Conservation (phyloP, 768 basidiomycete species). For the Suillus americanus region DNA sequence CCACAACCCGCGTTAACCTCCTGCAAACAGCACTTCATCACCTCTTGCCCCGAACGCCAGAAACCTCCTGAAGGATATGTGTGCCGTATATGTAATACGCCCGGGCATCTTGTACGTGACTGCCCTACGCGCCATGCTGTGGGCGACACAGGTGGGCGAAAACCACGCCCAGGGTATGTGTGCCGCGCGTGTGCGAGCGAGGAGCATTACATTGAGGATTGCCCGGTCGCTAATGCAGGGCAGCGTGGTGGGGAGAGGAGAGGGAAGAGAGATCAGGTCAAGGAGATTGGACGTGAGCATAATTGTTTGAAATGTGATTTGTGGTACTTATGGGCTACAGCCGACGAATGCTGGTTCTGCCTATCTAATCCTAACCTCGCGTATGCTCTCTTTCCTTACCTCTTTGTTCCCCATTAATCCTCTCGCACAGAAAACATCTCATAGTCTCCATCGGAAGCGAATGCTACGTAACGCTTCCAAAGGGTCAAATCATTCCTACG, state of each 20-base stretch:
- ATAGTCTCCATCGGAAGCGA: constrained; percentile 93
- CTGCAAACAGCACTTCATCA: constrained; percentile 64
- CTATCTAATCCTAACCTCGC: constrained; percentile 90
- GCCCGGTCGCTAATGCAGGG: constrained; percentile 57
- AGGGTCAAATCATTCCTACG: constrained; percentile 91
- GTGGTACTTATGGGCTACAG: constrained; percentile 35
- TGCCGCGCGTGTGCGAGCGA: constrained; percentile 92
- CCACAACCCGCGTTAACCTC: constrained; percentile 7
- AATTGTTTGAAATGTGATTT: neutral
- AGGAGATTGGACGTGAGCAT: constrained; percentile 77
- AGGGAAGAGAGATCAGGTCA: constrained; percentile 52
- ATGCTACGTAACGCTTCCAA: constrained; percentile 94
- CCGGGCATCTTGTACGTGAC: constrained; percentile 86
- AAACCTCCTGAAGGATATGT: constrained; percentile 84
- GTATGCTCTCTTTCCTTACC: constrained; percentile 41
- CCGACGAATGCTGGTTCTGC: constrained; percentile 98
- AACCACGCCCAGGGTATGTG: constrained; percentile 83
- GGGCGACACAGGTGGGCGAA: constrained; percentile 81
- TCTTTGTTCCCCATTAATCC: constrained; percentile 1
- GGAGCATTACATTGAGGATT: constrained; percentile 85
- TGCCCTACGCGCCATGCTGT: constrained; percentile 78
- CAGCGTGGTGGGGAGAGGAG: constrained; percentile 34
- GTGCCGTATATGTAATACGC: constrained; percentile 84
- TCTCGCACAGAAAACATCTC: constrained; percentile 75
- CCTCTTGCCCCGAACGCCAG: constrained; percentile 69